Conservation (phyloP, 2,329 filamentous ascomycete genomes). For the Penicillium concentricum region DNA sequence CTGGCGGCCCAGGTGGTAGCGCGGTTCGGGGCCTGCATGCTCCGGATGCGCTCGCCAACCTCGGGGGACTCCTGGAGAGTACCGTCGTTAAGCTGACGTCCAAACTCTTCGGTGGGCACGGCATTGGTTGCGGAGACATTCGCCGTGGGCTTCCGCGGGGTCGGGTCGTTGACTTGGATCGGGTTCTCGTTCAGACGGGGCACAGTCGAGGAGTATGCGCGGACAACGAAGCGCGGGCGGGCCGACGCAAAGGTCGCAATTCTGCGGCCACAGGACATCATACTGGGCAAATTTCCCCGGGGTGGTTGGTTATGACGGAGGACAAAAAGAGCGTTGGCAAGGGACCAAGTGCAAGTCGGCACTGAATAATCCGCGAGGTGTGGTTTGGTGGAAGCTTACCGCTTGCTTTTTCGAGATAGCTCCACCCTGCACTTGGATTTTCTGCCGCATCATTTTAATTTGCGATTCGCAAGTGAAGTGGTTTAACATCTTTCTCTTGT, state of each 20-base stretch:
- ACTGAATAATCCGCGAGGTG: slow-evolving; percentile 30
- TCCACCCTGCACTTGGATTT: slow-evolving; percentile 13
- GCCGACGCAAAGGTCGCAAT: slow-evolving; percentile 48
- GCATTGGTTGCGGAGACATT: slow-evolving; percentile 64
- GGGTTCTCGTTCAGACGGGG: slow-evolving; percentile 43
- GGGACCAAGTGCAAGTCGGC: slow-evolving; percentile 10
- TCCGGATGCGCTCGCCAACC: slow-evolving; percentile 56
- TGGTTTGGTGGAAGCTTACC: slow-evolving; percentile 31
- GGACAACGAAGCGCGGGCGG: slow-evolving; percentile 32
- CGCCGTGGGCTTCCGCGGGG: slow-evolving; percentile 48
- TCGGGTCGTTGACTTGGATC: slow-evolving; percentile 58
- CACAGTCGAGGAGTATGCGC: slow-evolving; percentile 46
- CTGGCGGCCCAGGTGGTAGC: slow-evolving; percentile 76
- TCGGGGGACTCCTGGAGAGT: slow-evolving; percentile 56
- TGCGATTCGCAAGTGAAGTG: background rate
- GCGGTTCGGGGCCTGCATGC: slow-evolving; percentile 84
- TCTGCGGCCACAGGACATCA: slow-evolving; percentile 48
- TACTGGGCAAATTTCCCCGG: slow-evolving; percentile 30
- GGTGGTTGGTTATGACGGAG: slow-evolving; percentile 20
- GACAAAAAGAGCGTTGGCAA: slow-evolving; percentile 19
- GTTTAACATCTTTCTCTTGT: background rate
- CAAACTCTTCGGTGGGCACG: slow-evolving; percentile 49
- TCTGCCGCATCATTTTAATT: slow-evolving; percentile 21
- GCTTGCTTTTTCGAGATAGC: slow-evolving; percentile 11
- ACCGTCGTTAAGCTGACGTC: slow-evolving; percentile 37